phyloP scores from a whole-genome alignment of 257 asterid species.

The Lycium barbarum region DNA sequence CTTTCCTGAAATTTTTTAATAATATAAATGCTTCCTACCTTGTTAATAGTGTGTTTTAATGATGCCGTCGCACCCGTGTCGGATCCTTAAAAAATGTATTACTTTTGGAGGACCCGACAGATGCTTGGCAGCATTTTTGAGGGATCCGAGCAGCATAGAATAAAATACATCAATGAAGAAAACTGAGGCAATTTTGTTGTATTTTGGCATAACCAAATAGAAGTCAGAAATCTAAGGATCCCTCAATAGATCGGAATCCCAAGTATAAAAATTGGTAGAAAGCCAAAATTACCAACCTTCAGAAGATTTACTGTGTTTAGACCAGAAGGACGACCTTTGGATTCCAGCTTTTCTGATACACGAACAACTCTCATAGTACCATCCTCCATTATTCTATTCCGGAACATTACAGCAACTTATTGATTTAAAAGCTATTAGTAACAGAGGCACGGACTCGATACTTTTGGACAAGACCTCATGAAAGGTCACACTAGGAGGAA shows the following conservation, averaged over 20 bases:
- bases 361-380: constrained; percentile 63
- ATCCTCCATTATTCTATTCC: constrained; percentile 61
- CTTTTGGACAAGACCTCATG: background rate
- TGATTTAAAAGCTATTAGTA: constrained; percentile 35
- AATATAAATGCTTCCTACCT: background rate
- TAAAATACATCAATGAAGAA: constrained; percentile 16
- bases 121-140: background rate
- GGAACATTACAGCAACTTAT: constrained; percentile 78
- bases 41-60: background rate
- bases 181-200: background rate
- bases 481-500: constrained; percentile 15
- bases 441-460: constrained; percentile 32
- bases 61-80: background rate
- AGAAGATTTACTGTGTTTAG: constrained; percentile 93
- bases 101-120: background rate
- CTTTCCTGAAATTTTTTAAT: background rate
- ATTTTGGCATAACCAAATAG: background rate
- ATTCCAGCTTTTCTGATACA: constrained; percentile 75
- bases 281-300: constrained; percentile 58
- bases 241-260: constrained; percentile 12
- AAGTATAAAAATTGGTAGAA: constrained; percentile 30
- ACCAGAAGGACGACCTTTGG: constrained; percentile 82
- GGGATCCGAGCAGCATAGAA: background rate
- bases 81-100: background rate
- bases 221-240: background rate